Base-by-base conservation (phyloP, 2,329 filamentous ascomycete genomes). In the Trichoderma sp. region DNA sequence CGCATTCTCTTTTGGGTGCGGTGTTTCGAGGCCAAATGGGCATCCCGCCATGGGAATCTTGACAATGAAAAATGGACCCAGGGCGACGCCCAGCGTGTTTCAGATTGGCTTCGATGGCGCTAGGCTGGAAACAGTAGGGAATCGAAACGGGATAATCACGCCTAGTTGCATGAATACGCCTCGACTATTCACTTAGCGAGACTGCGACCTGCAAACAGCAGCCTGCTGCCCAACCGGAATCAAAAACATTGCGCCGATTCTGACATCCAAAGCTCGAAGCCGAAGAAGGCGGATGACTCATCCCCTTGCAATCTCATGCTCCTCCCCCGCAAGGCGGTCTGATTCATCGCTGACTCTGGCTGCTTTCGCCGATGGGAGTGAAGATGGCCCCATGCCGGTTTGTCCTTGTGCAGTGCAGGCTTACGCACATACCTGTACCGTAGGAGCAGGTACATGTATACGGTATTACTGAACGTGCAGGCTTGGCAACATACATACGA, bases 311-410 rank as follows among this genome's bases (percentile, higher is more conserved):
- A 24, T 32, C 32, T 24, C 49, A 24, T 32, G n/a, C 61, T 51
- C 32, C 37, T 39, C 39, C 51, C 61, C 61, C 49, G 61, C 34
- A 65, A 65, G 61, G 61, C 61, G 61, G 39, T 65, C 61, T 39
- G 61, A 54, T 55, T 65, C 61, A 55, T 65, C 34, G 61, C 61
- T 65, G 51, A 65, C 61, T 64, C n/a, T 64, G 60, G 60, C 60
- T 55, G 60, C 60, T n/a, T n/a, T 16, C 37, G 34, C 60, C 39
- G 21, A 37, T 32, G 61, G 61, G 11, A 21, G 8, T 56, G 13
- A 26, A 30, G 14, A n/a, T 14, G 24, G 2, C 21, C 49, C 49
- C 49, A 18, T 52, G 49, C 43, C 10, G 14, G 32, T n/a, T 30
- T 30, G 28, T 18, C 37, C 37, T 39, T 14, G 6, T 43, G 39